phyloP scores from a whole-genome alignment of 2,329 filamentous ascomycete species.

The Exophiala spinifera region DNA sequence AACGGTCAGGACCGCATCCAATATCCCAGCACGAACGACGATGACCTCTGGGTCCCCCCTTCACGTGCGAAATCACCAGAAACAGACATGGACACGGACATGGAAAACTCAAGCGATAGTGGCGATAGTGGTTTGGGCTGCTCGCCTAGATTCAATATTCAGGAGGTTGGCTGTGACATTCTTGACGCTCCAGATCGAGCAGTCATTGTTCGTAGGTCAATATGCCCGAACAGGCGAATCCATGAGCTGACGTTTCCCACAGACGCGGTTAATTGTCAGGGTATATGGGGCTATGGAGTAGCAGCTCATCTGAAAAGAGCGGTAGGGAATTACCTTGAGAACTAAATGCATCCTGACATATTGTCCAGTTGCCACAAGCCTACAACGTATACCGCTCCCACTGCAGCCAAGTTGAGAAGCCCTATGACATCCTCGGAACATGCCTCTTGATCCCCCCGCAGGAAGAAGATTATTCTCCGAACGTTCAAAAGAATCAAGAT shows the following conservation, averaged over 20 bases:
- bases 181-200: constrained; percentile 51
- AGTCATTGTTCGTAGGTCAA: constrained; percentile 49
- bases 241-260: background rate
- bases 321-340: constrained; percentile 23
- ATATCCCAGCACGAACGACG: background rate
- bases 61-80: background rate
- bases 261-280: constrained; percentile 60
- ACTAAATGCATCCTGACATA: background rate
- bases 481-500: constrained; percentile 1
- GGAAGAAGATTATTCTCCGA: constrained; percentile 32
- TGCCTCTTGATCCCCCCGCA: constrained; percentile 54
- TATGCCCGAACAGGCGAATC: background rate
- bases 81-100: background rate
- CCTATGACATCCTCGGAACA: constrained; percentile 38
- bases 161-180: constrained; percentile 39
- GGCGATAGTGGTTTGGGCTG: background rate
- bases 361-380: constrained; percentile 49
- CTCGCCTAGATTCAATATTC: constrained; percentile 10
- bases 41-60: constrained; percentile 12
- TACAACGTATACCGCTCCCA: constrained; percentile 47
- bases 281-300: constrained; percentile 59
- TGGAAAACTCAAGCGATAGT: no score
- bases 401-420: constrained; percentile 39
- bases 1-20: constrained; percentile 17
- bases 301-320: constrained; percentile 49